These are phyloP conservation scores for Typha latifolia DNA, from an alignment of 176 grass and related monocot species.

Conservation along the genomic window DNA sequence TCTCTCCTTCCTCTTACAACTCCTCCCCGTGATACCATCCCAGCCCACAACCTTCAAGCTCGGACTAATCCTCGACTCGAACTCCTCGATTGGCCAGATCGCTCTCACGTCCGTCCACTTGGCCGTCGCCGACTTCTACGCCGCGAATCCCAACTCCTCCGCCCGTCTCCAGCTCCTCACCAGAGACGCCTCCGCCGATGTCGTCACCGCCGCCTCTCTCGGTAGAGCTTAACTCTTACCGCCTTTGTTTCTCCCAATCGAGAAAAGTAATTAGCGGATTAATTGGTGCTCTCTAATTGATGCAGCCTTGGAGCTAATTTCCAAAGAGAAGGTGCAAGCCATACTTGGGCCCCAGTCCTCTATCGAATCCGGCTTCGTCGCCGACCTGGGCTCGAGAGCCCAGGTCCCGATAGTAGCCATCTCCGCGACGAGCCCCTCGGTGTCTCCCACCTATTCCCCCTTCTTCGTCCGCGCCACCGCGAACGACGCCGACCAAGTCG, in stretches of 20 bases:
- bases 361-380: conserved; percentile 29
- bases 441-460: conserved; percentile 14
- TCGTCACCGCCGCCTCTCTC: conserved; percentile 19
- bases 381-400: conserved; percentile 17
- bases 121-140: conserved; percentile 26
- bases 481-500: conserved; percentile 29
- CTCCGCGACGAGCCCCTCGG: conserved; percentile 26
- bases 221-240: neutral
- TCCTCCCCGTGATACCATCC: neutral
- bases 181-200: conserved; percentile 9
- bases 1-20: neutral
- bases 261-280: neutral
- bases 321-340: conserved; percentile 25
- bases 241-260: no score
- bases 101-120: conserved; percentile 3
- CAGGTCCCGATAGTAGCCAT: conserved; percentile 36
- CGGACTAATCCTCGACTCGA: conserved; percentile 20
- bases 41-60: conserved; percentile 1
- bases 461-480: conserved; percentile 37
- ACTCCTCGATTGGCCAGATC: conserved; percentile 4
- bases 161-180: conserved; percentile 15
- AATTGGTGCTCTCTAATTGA: no score
- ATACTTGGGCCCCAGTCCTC: conserved; percentile 46
- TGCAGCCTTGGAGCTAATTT: neutral
- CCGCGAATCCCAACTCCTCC: conserved; percentile 3